Conservation (phyloP, 495 filamentous ascomycete genomes). For the Astrothelium macrocarpum region DNA sequence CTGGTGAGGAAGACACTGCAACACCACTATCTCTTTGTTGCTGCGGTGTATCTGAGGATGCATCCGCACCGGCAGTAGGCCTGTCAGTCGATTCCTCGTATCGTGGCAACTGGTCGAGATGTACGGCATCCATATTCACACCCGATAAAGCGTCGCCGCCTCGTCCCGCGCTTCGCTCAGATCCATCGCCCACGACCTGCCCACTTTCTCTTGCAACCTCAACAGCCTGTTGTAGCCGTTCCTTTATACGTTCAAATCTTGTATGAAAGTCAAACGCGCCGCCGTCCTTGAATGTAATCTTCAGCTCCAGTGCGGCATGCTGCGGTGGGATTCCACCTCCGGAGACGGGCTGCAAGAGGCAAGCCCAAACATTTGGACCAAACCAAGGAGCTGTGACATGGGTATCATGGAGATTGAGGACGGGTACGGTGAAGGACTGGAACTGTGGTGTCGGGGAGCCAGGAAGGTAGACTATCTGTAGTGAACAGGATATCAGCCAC, state of each 20-base stretch:
- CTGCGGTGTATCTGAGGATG: constrained; percentile 7
- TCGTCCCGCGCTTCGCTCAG: constrained; percentile 17
- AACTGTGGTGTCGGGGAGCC: constrained; percentile 54
- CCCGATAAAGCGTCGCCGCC: constrained; percentile 38
- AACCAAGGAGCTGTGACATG: constrained; percentile 88
- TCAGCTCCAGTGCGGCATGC: constrained; percentile 61
- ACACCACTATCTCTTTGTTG: constrained; percentile 17
- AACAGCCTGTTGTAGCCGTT: constrained; percentile 66
- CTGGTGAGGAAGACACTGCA: constrained; percentile 8
- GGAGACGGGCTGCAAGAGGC: constrained; percentile 64
- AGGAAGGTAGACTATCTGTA: constrained; percentile 82
- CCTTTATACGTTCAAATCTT: constrained; percentile 75
- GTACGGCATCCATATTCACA: constrained; percentile 48
- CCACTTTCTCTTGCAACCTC: constrained; percentile 53
- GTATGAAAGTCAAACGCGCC: constrained; percentile 86
- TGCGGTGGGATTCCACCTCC: constrained; percentile 79
- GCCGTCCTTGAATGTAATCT: constrained; percentile 86
- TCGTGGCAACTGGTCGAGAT: constrained; percentile 76
- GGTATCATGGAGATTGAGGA: constrained; percentile 77
- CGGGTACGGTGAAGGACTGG: constrained; percentile 80
- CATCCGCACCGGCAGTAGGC: constrained; percentile 5
- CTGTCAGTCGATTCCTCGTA: constrained; percentile 44
- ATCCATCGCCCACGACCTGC: constrained; percentile 24
- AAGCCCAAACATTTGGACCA: constrained; percentile 89
- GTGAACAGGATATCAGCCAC: too few species aligned